A percentile compares a stretch with the other conserved stretches of the same genome.
Conservation (phyloP, 345 rosid genomes). For the Bruguiera parviflora region DNA sequence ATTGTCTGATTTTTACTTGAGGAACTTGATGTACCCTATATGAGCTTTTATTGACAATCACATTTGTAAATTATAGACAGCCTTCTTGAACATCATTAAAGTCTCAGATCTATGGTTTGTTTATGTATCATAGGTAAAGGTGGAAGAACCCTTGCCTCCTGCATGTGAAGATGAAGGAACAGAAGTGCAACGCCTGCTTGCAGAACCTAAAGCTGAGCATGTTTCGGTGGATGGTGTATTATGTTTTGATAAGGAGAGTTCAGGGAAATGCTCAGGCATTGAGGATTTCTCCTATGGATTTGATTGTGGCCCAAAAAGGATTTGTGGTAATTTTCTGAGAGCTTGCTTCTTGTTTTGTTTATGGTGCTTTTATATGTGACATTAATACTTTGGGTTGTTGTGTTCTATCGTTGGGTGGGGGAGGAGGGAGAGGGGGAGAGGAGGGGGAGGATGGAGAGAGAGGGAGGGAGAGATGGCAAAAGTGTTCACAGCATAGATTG, state of each 20-base stretch:
- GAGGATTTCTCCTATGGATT: conserved; percentile 48
- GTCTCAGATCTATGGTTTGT: background rate
- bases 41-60: background rate
- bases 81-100: no score
- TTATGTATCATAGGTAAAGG: conserved; percentile 35
- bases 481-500: no score
- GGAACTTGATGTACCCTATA: background rate
- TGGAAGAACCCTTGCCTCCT: conserved; percentile 42
- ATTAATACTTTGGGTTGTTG: background rate
- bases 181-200: conserved; percentile 39
- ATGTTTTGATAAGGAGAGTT: conserved; percentile 46
- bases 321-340: conserved; percentile 36
- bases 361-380: background rate
- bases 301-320: conserved; percentile 39
- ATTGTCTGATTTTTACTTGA: background rate
- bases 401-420: background rate
- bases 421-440: no score
- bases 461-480: no score
- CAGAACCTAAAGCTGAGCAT: conserved; percentile 51
- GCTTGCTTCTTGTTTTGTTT: conserved; percentile 6
- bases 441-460: no score
- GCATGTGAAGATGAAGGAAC: conserved; percentile 39
- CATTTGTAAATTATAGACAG: no score
- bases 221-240: conserved; percentile 47
- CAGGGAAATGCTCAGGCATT: conserved; percentile 39